Conservation (phyloP, 805 yeast genomes). For the Myxozyma neotropica region DNA sequence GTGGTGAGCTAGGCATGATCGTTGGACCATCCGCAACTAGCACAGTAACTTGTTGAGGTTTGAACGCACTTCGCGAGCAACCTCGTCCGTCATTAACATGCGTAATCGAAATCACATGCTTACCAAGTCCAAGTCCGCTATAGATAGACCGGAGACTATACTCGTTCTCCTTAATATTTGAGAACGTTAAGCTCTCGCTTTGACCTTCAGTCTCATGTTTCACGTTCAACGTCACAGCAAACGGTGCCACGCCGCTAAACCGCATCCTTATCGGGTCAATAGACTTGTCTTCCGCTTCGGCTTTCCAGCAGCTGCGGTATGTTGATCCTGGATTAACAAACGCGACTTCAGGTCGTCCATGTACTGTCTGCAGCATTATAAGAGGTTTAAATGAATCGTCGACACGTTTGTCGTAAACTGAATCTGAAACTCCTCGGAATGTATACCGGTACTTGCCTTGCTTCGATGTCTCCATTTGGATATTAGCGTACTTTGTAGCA, state of each 20-base stretch:
- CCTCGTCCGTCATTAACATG: slow-evolving; percentile 69
- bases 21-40: slow-evolving; percentile 77
- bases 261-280: slow-evolving; percentile 55
- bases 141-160: slow-evolving; percentile 51
- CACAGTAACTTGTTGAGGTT: slow-evolving; percentile 53
- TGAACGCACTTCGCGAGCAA: slow-evolving; percentile 51
- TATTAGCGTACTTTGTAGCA: slow-evolving; percentile 54
- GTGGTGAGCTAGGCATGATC: slow-evolving; percentile 51
- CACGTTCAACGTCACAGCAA: slow-evolving; percentile 50
- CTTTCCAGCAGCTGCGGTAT: slow-evolving; percentile 53
- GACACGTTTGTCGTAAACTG: slow-evolving; percentile 51
- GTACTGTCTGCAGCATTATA: slow-evolving; percentile 55
- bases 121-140: slow-evolving; percentile 65
- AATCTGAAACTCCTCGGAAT: slow-evolving; percentile 67
- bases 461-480: slow-evolving; percentile 48
- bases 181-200: slow-evolving; percentile 51
- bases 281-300: slow-evolving; percentile 46
- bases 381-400: slow-evolving; percentile 43
- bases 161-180: slow-evolving; percentile 46
- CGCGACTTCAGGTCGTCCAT: slow-evolving; percentile 60
- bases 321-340: slow-evolving; percentile 54
- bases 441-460: slow-evolving; percentile 65
- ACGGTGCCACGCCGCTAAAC: slow-evolving; percentile 51
- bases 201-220: slow-evolving; percentile 63
- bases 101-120: slow-evolving; percentile 61